These are phyloP conservation scores for Aspergillus pseudoterreus DNA, from an alignment of 2,329 filamentous ascomycete species.

Conservation along the genomic window DNA sequence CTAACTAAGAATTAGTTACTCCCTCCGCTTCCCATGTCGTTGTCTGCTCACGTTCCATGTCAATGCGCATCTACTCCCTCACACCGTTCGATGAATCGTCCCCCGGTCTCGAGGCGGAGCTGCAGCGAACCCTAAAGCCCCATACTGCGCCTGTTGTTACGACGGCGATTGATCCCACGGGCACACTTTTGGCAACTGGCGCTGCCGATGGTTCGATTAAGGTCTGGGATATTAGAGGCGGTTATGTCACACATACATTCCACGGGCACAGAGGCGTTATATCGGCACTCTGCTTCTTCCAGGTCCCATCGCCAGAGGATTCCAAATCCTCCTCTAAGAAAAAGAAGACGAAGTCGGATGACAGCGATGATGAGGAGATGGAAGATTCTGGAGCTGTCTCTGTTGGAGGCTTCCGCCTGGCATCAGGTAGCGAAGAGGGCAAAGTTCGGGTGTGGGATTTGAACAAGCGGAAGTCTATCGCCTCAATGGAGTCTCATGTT, in stretches of 20 bases:
- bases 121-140: constrained; percentile 79
- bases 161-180: constrained; percentile 77
- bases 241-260: constrained; percentile 92
- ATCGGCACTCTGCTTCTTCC: constrained; percentile 88
- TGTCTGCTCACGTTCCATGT: constrained; percentile 89
- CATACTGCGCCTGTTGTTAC: constrained; percentile 88
- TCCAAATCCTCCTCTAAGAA: constrained; percentile 39
- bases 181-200: constrained; percentile 86
- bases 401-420: constrained; percentile 68
- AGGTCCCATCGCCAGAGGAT: constrained; percentile 54
- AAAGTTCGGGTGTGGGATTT: constrained; percentile 90
- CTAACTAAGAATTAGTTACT: constrained; percentile 57
- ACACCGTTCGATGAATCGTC: constrained; percentile 54
- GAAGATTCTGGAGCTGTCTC: constrained; percentile 39
- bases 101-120: constrained; percentile 59
- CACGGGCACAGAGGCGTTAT: constrained; percentile 88
- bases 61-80: constrained; percentile 86
- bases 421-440: constrained; percentile 90
- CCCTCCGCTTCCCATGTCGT: constrained; percentile 84
- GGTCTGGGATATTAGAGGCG: constrained; percentile 89
- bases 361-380: constrained; percentile 39
- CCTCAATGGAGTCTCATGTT: constrained; percentile 83
- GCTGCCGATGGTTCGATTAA: constrained; percentile 92
- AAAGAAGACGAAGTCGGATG: constrained; percentile 33
- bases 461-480: constrained; percentile 72